Percentiles rank a stretch among this genome's conserved stretches.
These are phyloP conservation scores for Metschnikowia chrysomelidarum DNA, from an alignment of 805 yeast species.

Conservation along the genomic window DNA sequence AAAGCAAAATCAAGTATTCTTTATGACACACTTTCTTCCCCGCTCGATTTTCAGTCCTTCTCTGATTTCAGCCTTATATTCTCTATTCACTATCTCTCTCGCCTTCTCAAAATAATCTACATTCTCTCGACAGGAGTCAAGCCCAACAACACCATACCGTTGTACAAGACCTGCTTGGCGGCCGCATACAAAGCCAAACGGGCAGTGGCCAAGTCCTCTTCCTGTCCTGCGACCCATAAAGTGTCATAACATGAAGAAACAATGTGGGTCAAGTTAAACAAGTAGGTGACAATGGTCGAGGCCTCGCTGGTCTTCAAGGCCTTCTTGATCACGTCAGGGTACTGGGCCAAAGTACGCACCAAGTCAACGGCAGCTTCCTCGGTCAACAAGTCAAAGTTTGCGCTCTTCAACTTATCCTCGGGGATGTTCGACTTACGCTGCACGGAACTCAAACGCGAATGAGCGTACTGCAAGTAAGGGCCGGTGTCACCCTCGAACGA, in stretches of 20 bases:
- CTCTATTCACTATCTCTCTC: no score
- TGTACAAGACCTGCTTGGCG: slow-evolving; percentile 83
- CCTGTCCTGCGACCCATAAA: slow-evolving; percentile 96
- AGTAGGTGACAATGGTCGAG: slow-evolving; percentile 87
- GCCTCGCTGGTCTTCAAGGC: slow-evolving; percentile 89
- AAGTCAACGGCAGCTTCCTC: slow-evolving; percentile 72
- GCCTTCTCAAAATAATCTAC: no score
- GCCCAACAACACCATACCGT: slow-evolving; percentile 88
- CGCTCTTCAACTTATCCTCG: slow-evolving; percentile 41
- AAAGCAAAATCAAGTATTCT: no score
- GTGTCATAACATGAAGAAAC: slow-evolving; percentile 96
- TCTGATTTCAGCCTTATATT: no score
- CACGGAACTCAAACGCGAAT: slow-evolving; percentile 92
- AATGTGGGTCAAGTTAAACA: slow-evolving; percentile 88
- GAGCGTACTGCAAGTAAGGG: slow-evolving; percentile 97
- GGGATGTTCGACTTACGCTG: slow-evolving; percentile 70
- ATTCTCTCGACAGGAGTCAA: slow-evolving; percentile 98
- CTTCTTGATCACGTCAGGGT: slow-evolving; percentile 84
- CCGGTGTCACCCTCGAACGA: slow-evolving; percentile 99
- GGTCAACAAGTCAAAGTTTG: slow-evolving; percentile 59
- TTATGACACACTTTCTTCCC: no score
- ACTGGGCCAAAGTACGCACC: slow-evolving; percentile 78
- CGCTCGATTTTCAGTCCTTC: no score
- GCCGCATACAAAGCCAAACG: slow-evolving; percentile 88
- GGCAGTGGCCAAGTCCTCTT: slow-evolving; percentile 78